phyloP scores from a whole-genome alignment of 345 rosid species.

The Zanthoxylum bungeanum region DNA sequence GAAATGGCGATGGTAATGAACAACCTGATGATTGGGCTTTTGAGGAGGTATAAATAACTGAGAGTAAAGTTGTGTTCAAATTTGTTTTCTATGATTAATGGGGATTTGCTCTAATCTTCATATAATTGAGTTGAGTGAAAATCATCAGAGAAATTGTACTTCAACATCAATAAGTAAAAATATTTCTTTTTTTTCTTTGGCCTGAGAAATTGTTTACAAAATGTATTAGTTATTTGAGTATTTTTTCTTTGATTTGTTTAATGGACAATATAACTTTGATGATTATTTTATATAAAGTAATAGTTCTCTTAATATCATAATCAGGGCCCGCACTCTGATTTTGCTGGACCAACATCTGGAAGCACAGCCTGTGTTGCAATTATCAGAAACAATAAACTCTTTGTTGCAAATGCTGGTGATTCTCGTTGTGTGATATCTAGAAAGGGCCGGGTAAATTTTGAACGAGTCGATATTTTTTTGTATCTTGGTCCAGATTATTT shows the following conservation, averaged over 20 bases:
- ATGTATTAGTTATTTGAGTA: not conserved
- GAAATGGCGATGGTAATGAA: slow-evolving; percentile 41
- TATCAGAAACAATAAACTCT: slow-evolving; percentile 61
- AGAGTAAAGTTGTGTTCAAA: not conserved
- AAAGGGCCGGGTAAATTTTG: slow-evolving; percentile 75
- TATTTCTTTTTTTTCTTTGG: too few relatives aligned
- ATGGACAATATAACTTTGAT: not conserved
- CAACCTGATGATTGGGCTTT: slow-evolving; percentile 54
- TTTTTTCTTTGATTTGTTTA: not conserved
- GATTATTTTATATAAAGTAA: not conserved
- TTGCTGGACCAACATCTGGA: slow-evolving; percentile 88
- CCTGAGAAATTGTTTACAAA: not conserved
- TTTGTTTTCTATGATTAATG: not conserved
- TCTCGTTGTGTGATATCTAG: slow-evolving; percentile 93
- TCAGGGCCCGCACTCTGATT: slow-evolving; percentile 97
- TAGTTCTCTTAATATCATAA: slow-evolving; percentile 1
- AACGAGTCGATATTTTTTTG: not conserved
- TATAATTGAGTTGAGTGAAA: too few relatives aligned
- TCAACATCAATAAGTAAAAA: too few relatives aligned
- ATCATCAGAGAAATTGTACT: too few relatives aligned
- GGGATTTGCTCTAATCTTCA: not conserved
- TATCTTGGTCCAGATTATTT: not conserved
- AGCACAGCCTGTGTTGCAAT: slow-evolving; percentile 87
- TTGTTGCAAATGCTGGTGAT: slow-evolving; percentile 96
- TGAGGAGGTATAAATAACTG: slow-evolving; percentile 62